Percentiles rank a stretch among this genome's conserved stretches.
These are phyloP conservation scores for sweet orange (Citrus sinensis) DNA, from an alignment of 345 rosid genomes.

Conservation along the genomic window DNA sequence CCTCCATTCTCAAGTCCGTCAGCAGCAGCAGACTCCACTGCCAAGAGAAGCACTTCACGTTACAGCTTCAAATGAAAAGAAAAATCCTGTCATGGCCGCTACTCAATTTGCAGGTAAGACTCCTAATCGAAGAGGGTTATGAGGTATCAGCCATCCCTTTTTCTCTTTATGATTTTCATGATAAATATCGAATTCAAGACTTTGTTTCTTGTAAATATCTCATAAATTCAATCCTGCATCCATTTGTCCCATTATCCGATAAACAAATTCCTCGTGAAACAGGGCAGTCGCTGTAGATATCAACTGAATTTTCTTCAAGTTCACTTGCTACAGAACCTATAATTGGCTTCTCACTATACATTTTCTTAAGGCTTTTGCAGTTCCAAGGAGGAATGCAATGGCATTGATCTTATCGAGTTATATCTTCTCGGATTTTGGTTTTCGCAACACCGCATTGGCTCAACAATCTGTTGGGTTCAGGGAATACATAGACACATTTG, in stretches of 20 bases:
- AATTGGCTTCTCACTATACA: constrained; percentile 27
- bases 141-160: constrained; percentile 38
- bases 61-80: constrained; percentile 68
- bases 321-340: not conserved
- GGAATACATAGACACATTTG: constrained; percentile 84
- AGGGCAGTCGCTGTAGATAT: not conserved
- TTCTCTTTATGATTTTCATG: not conserved
- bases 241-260: not conserved
- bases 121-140: constrained; percentile 84
- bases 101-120: constrained; percentile 73
- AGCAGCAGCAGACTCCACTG: constrained; percentile 16
- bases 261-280: not conserved
- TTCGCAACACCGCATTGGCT: constrained; percentile 33
- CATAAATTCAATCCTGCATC: not conserved
- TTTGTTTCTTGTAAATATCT: not conserved
- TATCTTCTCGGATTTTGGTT: constrained; percentile 38
- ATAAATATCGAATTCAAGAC: not conserved
- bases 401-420: constrained; percentile 56
- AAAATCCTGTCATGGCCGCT: constrained; percentile 88
- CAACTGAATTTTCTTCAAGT: not conserved
- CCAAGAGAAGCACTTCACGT: constrained; percentile 65
- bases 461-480: constrained; percentile 47
- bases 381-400: constrained; percentile 66
- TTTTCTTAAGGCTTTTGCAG: constrained; percentile 69
- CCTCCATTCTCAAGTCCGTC: constrained; percentile 39